Evolutionary conservation across 768 basidiomycete species (phyloP).

Genomic region (Leccinum pellstonianum): DNA sequence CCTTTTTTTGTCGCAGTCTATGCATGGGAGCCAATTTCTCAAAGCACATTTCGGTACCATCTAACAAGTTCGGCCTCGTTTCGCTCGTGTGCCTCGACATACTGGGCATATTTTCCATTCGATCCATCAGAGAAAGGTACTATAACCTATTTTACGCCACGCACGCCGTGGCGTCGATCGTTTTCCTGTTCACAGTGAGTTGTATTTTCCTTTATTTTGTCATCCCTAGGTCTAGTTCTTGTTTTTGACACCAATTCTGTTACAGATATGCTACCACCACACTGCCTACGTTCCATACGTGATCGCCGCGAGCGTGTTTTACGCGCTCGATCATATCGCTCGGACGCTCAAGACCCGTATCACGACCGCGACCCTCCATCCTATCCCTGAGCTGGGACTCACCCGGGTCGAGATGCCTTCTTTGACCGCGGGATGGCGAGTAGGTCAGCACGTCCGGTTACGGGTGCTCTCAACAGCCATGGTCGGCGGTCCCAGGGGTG

Average conservation of each 20-base stretch:
- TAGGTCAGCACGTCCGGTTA: conserved; percentile 80
- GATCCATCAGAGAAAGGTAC: conserved; percentile 50
- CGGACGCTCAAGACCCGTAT: conserved; percentile 69
- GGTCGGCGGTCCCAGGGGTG: not conserved
- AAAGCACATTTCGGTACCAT: conserved; percentile 33
- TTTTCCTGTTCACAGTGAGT: conserved; percentile 59
- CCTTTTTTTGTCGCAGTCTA: conserved; percentile 45
- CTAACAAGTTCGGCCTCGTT: conserved; percentile 49
- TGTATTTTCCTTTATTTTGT: not conserved
- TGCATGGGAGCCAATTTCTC: conserved; percentile 50
- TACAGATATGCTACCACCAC: conserved; percentile 52
- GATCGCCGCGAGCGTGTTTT: conserved; percentile 47
- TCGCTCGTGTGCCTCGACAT: conserved; percentile 51
- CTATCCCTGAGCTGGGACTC: conserved; percentile 60
- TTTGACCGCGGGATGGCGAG: conserved; percentile 74
- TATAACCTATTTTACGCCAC: conserved; percentile 68
- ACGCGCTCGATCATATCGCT: conserved; percentile 56
- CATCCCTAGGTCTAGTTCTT: no score
- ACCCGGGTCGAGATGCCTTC: conserved; percentile 64
- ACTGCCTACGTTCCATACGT: conserved; percentile 52
- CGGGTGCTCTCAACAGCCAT: conserved; percentile 52
- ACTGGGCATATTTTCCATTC: conserved; percentile 61
- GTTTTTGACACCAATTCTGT: not conserved
- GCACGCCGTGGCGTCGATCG: conserved; percentile 56
- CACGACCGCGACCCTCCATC: conserved; percentile 54